Conservation (phyloP, 495 filamentous ascomycete genomes). For the Mycothermus thermophilus region DNA sequence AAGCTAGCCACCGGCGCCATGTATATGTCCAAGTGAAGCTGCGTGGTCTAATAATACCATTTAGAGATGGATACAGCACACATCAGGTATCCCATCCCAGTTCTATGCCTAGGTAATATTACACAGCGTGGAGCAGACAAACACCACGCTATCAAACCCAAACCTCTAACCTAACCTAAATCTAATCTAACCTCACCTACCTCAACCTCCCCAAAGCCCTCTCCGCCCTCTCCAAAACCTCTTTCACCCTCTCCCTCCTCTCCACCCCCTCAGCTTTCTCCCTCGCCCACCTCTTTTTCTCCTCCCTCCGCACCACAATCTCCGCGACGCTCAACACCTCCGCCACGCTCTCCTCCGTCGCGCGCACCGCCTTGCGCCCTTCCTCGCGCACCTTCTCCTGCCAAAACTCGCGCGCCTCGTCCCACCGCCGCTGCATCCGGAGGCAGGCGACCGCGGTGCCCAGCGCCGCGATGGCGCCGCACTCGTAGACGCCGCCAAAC, state of each 20-base stretch:
- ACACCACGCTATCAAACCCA: too few species aligned
- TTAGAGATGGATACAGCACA: too few species aligned
- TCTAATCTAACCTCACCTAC: too few species aligned
- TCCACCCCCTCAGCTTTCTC: slow-evolving; percentile 43
- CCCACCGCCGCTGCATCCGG: slow-evolving; percentile 70
- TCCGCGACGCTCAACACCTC: slow-evolving; percentile 38
- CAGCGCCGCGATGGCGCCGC: slow-evolving; percentile 63
- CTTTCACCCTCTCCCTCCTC: background rate
- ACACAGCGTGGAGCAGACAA: too few species aligned
- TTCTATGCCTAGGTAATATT: too few species aligned
- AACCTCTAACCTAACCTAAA: too few species aligned
- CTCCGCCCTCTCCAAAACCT: slow-evolving; percentile 13
- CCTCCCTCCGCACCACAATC: slow-evolving; percentile 23
- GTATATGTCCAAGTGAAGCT: too few species aligned
- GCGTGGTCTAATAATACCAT: too few species aligned
- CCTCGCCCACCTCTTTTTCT: slow-evolving; percentile 37
- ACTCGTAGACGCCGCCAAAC: slow-evolving; percentile 48
- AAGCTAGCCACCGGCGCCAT: too few species aligned
- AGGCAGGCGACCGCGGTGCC: slow-evolving; percentile 60
- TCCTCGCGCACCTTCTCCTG: slow-evolving; percentile 66
- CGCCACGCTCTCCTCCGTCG: slow-evolving; percentile 51
- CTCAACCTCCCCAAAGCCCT: slow-evolving; percentile 7
- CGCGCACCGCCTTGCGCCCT: slow-evolving; percentile 56
- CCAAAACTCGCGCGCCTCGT: slow-evolving; percentile 53
- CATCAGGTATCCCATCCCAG: too few species aligned